phyloP scores from a whole-genome alignment of 2,329 filamentous ascomycete genomes.

The Scedosporium minutisporum region DNA sequence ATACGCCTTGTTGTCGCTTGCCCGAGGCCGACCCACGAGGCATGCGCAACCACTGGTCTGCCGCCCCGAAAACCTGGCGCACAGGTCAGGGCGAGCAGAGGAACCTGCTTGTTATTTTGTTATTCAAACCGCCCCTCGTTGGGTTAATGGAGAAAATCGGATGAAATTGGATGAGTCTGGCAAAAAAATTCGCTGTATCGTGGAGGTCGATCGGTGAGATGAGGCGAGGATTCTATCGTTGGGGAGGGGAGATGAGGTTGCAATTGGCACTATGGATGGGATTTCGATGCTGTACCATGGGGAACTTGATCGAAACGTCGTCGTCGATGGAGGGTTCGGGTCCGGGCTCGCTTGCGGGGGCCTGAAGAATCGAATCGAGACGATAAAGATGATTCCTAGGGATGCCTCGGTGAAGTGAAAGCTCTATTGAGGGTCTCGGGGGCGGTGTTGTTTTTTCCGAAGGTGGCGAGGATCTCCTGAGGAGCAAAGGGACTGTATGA shows the following conservation, averaged over 20 bases:
- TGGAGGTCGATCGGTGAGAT: not conserved
- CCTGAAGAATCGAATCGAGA: not conserved
- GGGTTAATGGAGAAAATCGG: not conserved
- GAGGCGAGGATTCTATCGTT: not conserved
- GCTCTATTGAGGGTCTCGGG: not conserved
- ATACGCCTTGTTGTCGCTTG: slow-evolving; percentile 53
- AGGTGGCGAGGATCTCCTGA: slow-evolving; percentile 1
- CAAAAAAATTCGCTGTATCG: too few species aligned
- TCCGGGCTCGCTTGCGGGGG: not conserved
- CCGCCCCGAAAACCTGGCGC: slow-evolving; percentile 22
- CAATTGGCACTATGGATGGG: not conserved
- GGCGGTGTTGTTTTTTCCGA: not conserved
- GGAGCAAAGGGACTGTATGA: not conserved
- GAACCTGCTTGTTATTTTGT: not conserved
- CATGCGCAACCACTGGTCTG: slow-evolving; percentile 38
- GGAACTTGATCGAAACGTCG: not conserved
- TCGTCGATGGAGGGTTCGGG: not conserved
- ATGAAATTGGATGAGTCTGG: not conserved
- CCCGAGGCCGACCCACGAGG: slow-evolving; percentile 48
- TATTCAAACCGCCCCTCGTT: not conserved
- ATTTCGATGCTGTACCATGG: not conserved
- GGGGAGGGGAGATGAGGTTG: not conserved
- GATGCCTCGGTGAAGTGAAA: not conserved
- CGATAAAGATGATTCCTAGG: slow-evolving; percentile 3
- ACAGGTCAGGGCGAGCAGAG: slow-evolving; percentile 25